Base-by-base conservation (phyloP, 83 land plant species). In the Picea abies region DNA sequence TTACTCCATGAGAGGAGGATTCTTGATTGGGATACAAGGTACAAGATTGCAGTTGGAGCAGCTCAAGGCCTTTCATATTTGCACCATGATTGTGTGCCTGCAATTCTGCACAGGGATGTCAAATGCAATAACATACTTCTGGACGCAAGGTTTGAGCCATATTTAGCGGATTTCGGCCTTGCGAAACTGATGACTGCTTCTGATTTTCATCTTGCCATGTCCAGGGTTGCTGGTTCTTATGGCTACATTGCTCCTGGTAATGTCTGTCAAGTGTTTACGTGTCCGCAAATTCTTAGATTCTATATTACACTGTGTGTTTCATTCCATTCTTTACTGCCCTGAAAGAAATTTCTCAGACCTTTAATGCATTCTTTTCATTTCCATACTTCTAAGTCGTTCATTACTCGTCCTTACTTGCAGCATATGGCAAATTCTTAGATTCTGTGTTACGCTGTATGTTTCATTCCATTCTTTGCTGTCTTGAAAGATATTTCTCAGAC, bases 161-260 rank as follows among this genome's bases (percentile, higher is more conserved):
- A 89, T 82, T 56, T 94, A 15, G 97, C 97, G 3, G 97, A 94
- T 85, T 94, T 94, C 76, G 97, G 97, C 2, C 85, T 94, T 20
- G 97, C 97, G 65, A 94, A 93, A 84, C 70, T 94, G 83, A 89
- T 93, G 90, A 82, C 69, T 80, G 73, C 92, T 17, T 84, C 93
- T 1, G 91, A 87, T 81, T 85, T 84, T 62, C 90, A 86, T 19
- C 90, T 91, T 62, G 90, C 95, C 16, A 90, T 93, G 89, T 95
- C 96, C 47, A 85, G 93, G 84, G 88, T 95, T 23, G 97, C 97
- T 22, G 97, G 97, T 2, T 95, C 97, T 19, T 93, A 95, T 84
- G 97, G 96, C 4, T 95, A 95, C 84, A 95, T 95, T 79, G 97
- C 97, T 47, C 97, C 97, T 88, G 97, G 97, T 84, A 73, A 44